phyloP scores from a whole-genome alignment of 768 basidiomycete genomes.

The Naganishia friedmannii region DNA sequence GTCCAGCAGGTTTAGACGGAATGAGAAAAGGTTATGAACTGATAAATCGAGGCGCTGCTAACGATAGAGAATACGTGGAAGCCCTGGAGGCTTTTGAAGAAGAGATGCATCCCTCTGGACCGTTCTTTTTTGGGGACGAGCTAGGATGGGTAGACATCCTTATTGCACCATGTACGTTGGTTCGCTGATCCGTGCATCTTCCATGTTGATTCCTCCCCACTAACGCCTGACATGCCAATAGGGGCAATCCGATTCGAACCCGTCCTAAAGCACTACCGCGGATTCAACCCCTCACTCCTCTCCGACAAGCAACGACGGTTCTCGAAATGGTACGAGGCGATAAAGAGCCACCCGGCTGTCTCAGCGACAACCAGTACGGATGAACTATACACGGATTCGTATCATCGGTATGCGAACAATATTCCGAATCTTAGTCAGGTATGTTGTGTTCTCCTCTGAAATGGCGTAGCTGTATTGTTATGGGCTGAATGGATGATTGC shows the following conservation, averaged over 20 bases:
- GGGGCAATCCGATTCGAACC: constrained; percentile 28
- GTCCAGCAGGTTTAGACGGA: background rate
- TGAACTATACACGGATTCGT: constrained; percentile 22
- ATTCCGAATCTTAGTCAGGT: constrained; percentile 28
- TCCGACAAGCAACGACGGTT: constrained; percentile 22
- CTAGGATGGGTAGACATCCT: constrained; percentile 27
- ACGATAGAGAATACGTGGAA: constrained; percentile 14
- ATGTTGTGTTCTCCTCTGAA: background rate
- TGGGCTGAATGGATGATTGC: background rate
- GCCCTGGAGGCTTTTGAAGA: constrained; percentile 22
- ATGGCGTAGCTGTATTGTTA: background rate
- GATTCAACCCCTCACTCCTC: constrained; percentile 13
- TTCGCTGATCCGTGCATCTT: no score
- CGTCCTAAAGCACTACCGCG: constrained; percentile 23
- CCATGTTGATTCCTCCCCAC: background rate
- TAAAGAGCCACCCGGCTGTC: constrained; percentile 19
- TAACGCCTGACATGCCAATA: background rate
- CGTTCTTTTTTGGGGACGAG: constrained; percentile 22
- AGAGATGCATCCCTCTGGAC: constrained; percentile 22
- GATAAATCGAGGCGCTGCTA: no score
- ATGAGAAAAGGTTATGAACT: background rate
- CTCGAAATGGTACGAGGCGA: constrained; percentile 22
- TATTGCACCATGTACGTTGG: constrained; percentile 21
- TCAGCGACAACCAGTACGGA: constrained; percentile 26
- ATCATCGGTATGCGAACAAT: constrained; percentile 28